A percentile compares a stretch with the other conserved stretches of the same genome.
Conservation (phyloP, 169 alveolate genomes). For the Plasmodium berghei region DNA sequence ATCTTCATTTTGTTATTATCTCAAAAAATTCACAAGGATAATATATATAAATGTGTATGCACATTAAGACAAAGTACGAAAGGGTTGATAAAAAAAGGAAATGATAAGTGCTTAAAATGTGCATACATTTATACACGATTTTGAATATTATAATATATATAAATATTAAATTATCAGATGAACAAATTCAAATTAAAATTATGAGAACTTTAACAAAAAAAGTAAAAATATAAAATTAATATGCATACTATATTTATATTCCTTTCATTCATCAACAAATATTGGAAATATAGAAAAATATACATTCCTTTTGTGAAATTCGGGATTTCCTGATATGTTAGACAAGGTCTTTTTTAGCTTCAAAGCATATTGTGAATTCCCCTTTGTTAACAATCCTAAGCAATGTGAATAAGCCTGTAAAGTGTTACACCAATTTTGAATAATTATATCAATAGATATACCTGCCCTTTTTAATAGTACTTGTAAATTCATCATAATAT, state of each 20-base stretch:
- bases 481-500: constrained; percentile 43
- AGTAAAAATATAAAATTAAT: constrained; percentile 2
- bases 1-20: neutral
- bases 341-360: constrained; percentile 36
- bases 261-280: constrained; percentile 40
- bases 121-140: no score
- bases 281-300: constrained; percentile 74
- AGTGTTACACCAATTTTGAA: constrained; percentile 75
- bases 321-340: constrained; percentile 41
- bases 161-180: no score
- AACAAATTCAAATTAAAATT: no score
- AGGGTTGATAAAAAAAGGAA: no score
- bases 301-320: constrained; percentile 36
- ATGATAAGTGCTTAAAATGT: no score
- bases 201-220: neutral
- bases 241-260: neutral
- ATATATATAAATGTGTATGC: neutral
- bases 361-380: constrained; percentile 66
- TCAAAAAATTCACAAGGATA: neutral
- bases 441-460: constrained; percentile 65
- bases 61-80: no score
- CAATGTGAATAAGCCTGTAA: constrained; percentile 73
- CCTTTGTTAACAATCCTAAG: constrained; percentile 50
- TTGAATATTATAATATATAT: no score
- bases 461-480: constrained; percentile 57